A percentile compares a stretch with the other conserved stretches of the same genome.
Evolutionary conservation across 78 protist species (phyloP).

Genomic region (Dictyostelium citrinum): DNA sequence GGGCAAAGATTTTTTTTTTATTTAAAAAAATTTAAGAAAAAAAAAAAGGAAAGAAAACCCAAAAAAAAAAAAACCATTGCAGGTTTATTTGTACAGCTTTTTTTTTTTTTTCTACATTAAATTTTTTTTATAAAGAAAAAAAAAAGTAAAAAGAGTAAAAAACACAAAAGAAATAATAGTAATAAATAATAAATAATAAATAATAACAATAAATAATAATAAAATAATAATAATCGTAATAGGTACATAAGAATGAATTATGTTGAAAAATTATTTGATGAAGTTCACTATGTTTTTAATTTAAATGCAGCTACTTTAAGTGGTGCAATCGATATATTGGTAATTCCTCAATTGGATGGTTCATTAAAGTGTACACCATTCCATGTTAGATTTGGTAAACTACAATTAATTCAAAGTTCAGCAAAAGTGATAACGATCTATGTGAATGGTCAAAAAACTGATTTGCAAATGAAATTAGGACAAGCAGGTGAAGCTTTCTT

Average conservation of each 20-base stretch:
- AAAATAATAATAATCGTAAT: not conserved
- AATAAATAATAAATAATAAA: no score
- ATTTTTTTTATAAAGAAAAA: not conserved
- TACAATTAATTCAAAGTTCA: constrained; percentile 76
- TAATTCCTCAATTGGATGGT: constrained; percentile 88
- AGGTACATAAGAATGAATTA: constrained; percentile 57
- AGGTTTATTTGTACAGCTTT: not conserved
- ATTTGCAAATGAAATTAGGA: constrained; percentile 89
- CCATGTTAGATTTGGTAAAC: constrained; percentile 95
- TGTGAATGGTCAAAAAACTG: constrained; percentile 82
- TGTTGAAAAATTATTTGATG: constrained; percentile 81
- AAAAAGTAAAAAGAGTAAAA: not conserved
- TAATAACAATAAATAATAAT: no score
- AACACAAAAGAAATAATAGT: not conserved
- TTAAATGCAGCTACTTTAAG: constrained; percentile 89
- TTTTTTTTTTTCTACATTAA: not conserved
- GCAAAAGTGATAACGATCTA: constrained; percentile 82
- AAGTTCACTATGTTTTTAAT: constrained; percentile 73
- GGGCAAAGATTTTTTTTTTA: not conserved
- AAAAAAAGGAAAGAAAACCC: not conserved
- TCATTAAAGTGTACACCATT: constrained; percentile 87
- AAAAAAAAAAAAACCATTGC: not conserved
- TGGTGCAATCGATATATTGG: constrained; percentile 94
- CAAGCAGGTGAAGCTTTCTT: constrained; percentile 93
- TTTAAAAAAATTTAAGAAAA: not conserved